A percentile compares a stretch with the other conserved stretches of the same genome.
Evolutionary conservation across 441 rosid genomes (phyloP).

Genomic region (Arabidopsis lyrata): DNA sequence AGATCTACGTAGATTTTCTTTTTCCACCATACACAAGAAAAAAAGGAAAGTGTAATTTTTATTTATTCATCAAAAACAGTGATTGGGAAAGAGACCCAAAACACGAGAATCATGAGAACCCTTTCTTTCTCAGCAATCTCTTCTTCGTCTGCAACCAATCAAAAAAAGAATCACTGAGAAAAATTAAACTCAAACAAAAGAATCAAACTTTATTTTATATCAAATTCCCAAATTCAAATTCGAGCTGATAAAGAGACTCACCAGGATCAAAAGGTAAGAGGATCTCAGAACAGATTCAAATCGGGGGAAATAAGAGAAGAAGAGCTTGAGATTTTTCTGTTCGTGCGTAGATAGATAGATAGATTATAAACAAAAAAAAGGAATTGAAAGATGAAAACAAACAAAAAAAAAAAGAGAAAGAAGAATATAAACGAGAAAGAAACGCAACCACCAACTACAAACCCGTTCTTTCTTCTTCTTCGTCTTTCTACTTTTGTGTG

Average conservation of each 20-base stretch:
- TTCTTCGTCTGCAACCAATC: constrained; percentile 38
- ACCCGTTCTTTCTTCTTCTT: constrained; percentile 48
- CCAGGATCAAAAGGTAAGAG: constrained; percentile 14
- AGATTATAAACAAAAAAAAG: background rate
- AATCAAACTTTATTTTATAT: constrained; percentile 8
- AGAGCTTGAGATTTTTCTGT: constrained; percentile 11
- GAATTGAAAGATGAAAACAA: background rate
- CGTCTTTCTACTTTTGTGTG: constrained; percentile 41
- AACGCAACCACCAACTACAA: constrained; percentile 52
- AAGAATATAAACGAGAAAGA: constrained; percentile 43
- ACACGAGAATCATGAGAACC: constrained; percentile 44
- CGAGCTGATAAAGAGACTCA: constrained; percentile 38
- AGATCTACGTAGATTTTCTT: constrained; percentile 53
- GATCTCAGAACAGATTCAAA: constrained; percentile 37
- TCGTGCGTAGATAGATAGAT: constrained; percentile 4
- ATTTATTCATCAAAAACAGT: constrained; percentile 35
- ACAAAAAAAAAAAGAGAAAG: background rate
- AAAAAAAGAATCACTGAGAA: constrained; percentile 21
- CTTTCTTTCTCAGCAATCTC: background rate
- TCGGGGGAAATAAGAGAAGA: constrained; percentile 7
- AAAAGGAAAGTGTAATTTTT: constrained; percentile 20
- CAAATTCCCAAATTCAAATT: constrained; percentile 14
- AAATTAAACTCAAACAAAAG: too few relatives aligned
- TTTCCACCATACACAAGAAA: background rate
- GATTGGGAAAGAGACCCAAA: constrained; percentile 37